phyloP scores from a whole-genome alignment of 352 stramenopile genomes.

The Globisporangium splendens region DNA sequence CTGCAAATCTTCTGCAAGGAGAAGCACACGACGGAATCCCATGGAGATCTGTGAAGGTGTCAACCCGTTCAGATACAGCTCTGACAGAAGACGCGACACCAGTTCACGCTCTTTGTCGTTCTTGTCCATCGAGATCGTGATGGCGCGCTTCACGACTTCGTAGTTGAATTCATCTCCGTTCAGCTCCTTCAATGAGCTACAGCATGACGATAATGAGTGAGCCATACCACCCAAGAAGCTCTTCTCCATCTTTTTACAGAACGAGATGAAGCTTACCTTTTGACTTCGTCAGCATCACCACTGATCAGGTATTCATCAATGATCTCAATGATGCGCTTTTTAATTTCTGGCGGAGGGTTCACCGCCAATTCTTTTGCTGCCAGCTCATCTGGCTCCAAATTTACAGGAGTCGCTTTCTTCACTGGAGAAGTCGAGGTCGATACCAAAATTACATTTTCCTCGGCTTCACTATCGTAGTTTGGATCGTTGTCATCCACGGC shows the following conservation, averaged over 20 bases:
- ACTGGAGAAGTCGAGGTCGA: constrained; percentile 44
- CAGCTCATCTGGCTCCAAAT: constrained; percentile 60
- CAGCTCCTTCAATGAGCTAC: constrained; percentile 64
- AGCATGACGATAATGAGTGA: not conserved
- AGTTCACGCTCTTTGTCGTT: constrained; percentile 91
- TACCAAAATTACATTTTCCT: constrained; percentile 87
- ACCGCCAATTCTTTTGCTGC: constrained; percentile 75
- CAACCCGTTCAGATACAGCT: constrained; percentile 89
- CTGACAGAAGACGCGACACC: constrained; percentile 90
- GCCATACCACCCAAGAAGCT: not conserved
- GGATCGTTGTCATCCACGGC: constrained; percentile 90
- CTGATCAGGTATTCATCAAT: constrained; percentile 88
- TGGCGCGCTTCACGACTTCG: constrained; percentile 93
- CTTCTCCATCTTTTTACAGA: too few relatives aligned
- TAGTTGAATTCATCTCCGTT: constrained; percentile 82
- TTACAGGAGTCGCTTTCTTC: constrained; percentile 37
- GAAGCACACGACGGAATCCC: constrained; percentile 96
- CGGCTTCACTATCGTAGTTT: constrained; percentile 91
- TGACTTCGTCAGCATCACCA: constrained; percentile 89
- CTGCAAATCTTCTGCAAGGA: constrained; percentile 94
- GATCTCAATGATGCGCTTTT: constrained; percentile 90
- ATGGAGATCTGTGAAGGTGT: constrained; percentile 76
- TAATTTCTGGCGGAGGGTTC: constrained; percentile 75
- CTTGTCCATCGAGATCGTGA: constrained; percentile 95
- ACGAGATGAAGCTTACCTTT: constrained; percentile 22